Base-by-base conservation (phyloP, 2,329 filamentous ascomycete genomes). In the Ceratocystis smalleyi region DNA sequence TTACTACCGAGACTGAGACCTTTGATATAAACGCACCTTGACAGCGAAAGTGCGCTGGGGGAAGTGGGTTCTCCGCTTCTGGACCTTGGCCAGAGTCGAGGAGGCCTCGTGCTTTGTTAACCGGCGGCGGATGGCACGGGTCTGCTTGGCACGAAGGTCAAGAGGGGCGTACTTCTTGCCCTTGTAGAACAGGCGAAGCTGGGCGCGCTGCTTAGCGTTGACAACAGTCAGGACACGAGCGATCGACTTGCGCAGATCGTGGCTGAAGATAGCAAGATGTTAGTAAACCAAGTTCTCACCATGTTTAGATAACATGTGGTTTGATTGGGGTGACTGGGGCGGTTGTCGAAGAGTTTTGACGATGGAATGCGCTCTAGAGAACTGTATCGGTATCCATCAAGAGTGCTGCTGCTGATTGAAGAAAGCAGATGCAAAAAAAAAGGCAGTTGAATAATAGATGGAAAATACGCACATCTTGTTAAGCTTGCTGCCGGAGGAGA, bases 181-280 rank as follows among this genome's bases (percentile, higher is more conserved):
- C 85, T 96, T 95, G 87, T 99, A 99, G 88, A 97, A 97, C 72
- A 97, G 84, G 74, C 91, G 91, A 74, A 99, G 90, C 82, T 97
- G 91, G 71, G 90, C 83, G 78, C 95, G 88, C 84, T 99, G 94
- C 86, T 95, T 97, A 80, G 91, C 88, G 85, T 97, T 99, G 87
- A 99, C 96, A 82, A 99, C 85, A 79, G 94, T 99, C 74, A 99
- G 87, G 80, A 96, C 89, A 76, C 92, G 91, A 76, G 94, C 95
- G 80, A 99, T 96, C 71, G 91, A 96, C 86, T 99, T 99, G 84
- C 94, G 91, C 78, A 99, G 84, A 79, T 99, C 95, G 83, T 96
- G 90, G 81, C 91, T 96, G 73, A 72, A 71, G 43, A 69, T 51
- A 67, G 66, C 67, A 64, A 69, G 68, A 59, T 64, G 67, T 72